Evolutionary conservation across 805 yeast genomes (phyloP), one percentile per base, ranked within the genome.

Genomic region (Candida insectorum): DNA sequence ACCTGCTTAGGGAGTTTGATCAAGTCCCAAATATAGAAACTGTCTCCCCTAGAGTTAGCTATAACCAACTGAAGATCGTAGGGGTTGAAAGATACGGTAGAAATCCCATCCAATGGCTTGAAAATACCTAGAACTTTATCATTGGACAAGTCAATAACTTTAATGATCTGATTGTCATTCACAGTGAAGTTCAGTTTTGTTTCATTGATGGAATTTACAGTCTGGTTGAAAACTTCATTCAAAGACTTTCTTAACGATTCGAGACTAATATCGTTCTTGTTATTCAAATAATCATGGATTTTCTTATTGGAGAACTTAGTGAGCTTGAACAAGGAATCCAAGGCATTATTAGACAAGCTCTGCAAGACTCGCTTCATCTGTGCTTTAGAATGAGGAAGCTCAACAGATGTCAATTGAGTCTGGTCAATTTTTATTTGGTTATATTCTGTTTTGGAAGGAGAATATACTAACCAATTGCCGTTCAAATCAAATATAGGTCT

Each of bases 11-110:
- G 75, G 23, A 69, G 58, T 35, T 67, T 65, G 28, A 79, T 62
- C 34, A 72, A 63, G 47, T 81, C 88, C 83, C 86, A 81, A 42
- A 78, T 60, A 45, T 66, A 78, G 4, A 81, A 58, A 31, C 64
- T 71, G 49, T 82, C 86, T 2, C 89, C 88, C 32, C 84, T 63
- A 15, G 52, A 46, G 8, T 74, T 70, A 3, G 71, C 69, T 6
- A 81, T 73, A 0, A 79, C 70, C 31, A 81, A 51, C 19, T 72
- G 71, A 24, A 74, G 48, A 47, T 81, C 85, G 49, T 68, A 75
- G 0, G 85, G 83, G 0, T 83, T 79, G 5, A 81, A 48, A 2
- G 82, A 75, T 2, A 82, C 50, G 16, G 66, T 56, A 0, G 86
- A 77, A 18, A 81, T 68, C 0, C 85, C 85, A 14, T 73, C 77